phyloP scores from a whole-genome alignment of 805 yeast species.

The Metschnikowia kofuensis region DNA sequence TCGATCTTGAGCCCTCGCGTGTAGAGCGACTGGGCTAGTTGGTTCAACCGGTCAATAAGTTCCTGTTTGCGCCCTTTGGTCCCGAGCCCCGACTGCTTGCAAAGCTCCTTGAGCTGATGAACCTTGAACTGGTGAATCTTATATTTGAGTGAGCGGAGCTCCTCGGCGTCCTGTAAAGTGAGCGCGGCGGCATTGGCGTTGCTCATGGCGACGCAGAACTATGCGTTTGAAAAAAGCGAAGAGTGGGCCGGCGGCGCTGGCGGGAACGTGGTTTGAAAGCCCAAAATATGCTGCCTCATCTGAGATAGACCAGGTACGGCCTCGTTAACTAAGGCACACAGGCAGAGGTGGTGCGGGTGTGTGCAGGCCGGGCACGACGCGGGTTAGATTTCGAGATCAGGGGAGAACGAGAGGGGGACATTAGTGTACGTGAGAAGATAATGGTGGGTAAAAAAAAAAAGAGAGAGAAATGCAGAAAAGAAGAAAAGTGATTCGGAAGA shows the following conservation, averaged over 20 bases:
- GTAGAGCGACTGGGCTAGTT: slow-evolving; percentile 43
- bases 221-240: not conserved
- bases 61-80: slow-evolving; percentile 60
- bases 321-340: no score
- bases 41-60: slow-evolving; percentile 51
- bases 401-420: no score
- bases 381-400: no score
- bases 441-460: no score
- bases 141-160: not conserved
- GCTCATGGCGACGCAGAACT: not conserved
- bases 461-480: no score
- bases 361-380: no score
- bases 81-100: slow-evolving; percentile 48
- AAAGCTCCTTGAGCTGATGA: slow-evolving; percentile 50
- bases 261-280: not conserved
- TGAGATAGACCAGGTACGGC: no score
- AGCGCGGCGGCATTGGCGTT: not conserved
- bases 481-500: no score
- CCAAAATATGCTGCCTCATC: no score
- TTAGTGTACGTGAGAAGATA: no score
- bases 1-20: slow-evolving; percentile 40
- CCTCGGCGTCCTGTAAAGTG: not conserved
- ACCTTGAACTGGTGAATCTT: slow-evolving; percentile 23
- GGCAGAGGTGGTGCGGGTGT: no score
- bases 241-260: not conserved